A percentile compares a stretch with the other conserved stretches of the same genome.
phyloP scores from a whole-genome alignment of 306 rosid genomes.

The Malus orientalis region DNA sequence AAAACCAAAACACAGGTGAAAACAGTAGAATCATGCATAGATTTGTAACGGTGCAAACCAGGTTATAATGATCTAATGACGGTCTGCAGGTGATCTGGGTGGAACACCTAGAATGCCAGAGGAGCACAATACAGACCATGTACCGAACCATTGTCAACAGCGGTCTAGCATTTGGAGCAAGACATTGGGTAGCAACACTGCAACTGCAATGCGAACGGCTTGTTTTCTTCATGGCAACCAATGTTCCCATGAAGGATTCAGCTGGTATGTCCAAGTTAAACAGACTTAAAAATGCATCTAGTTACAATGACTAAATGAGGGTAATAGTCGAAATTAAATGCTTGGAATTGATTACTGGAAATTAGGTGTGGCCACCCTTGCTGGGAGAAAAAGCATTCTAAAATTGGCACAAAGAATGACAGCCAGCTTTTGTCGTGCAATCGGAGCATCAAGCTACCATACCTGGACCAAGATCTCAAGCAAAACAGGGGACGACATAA shows the following conservation, averaged over 20 bases:
- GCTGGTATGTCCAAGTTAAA: constrained; percentile 24
- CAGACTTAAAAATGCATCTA: neutral
- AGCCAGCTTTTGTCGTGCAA: constrained; percentile 61
- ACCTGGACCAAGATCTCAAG: constrained; percentile 75
- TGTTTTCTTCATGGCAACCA: constrained; percentile 85
- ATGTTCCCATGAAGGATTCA: constrained; percentile 95
- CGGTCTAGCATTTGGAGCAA: constrained; percentile 88
- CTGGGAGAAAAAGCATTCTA: constrained; percentile 90
- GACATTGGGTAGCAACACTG: constrained; percentile 82
- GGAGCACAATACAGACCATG: constrained; percentile 58
- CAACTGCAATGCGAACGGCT: constrained; percentile 91
- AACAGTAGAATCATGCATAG: neutral
- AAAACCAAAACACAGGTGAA: constrained; percentile 18
- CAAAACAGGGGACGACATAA: constrained; percentile 83
- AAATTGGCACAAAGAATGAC: constrained; percentile 95
- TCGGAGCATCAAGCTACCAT: constrained; percentile 84
- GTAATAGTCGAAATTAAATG: neutral
- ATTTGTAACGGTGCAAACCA: neutral
- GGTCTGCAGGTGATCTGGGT: constrained; percentile 74
- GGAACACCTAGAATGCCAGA: constrained; percentile 94
- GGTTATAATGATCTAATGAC: neutral
- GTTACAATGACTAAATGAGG: neutral
- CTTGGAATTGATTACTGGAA: neutral
- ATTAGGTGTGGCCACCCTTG: constrained; percentile 81
- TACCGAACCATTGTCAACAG: constrained; percentile 69